Base-by-base conservation (phyloP, 2,329 filamentous ascomycete genomes). In the Tolypocladium paradoxum region DNA sequence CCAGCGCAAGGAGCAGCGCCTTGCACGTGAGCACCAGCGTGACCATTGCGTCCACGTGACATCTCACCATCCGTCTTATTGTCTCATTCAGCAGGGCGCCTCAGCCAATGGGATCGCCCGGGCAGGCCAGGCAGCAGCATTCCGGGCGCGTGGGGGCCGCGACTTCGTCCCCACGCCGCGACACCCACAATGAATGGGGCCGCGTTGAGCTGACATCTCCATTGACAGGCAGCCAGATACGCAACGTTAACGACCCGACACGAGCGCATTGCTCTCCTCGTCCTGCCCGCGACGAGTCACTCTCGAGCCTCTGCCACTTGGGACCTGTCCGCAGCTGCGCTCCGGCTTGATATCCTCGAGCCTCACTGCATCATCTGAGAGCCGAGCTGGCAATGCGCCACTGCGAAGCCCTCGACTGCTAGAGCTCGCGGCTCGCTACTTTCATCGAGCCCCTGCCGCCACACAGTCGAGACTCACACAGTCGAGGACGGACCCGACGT, bases 41-140 rank as follows among this genome's bases (percentile, higher is more conserved):
- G 34, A 35, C 34, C n/a, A n/a, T n/a, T n/a, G n/a, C n/a, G n/a
- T n/a, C n/a, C n/a, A n/a, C n/a, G n/a, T n/a, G n/a, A n/a, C n/a
- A n/a, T n/a, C n/a, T n/a, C n/a, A n/a, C n/a, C n/a, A n/a, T n/a
- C n/a, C n/a, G n/a, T n/a, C n/a, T n/a, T n/a, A 14, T 45, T 45
- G 40, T 38, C 36, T 38, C 36, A 38, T 22, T 38, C 40, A 27
- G 14, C 40, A 45, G 40, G 40, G 20, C 16, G 38, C 38, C 12
- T 20, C n/a, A 9, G 18, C 49, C 49, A 51, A 51, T 51, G 20
- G 36, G 50, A 5, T 20, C 38, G 14, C 8, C 29, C 20, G 22
- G 22, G 24, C 37, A 29, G 20, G 52, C 50, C 51, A 58, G 56
- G 56, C 56, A 58, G 55, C 56, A 58, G 55, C 55, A 56, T 58